A percentile compares a stretch with the other conserved stretches of the same genome.
phyloP scores from a whole-genome alignment of 345 rosid genomes.

The Euphorbia tirucalli region DNA sequence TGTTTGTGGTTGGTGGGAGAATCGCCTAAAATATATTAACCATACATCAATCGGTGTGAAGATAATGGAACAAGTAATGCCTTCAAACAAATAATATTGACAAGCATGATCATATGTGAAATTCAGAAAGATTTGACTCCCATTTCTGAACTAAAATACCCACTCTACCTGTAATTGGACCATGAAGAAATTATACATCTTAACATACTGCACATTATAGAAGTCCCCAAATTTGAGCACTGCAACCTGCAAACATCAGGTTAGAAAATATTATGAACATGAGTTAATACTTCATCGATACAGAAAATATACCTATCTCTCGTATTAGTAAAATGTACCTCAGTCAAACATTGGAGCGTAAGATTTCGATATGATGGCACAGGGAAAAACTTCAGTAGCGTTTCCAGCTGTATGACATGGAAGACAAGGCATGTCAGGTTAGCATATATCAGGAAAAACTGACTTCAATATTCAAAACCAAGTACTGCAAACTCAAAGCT shows the following conservation, averaged over 20 bases:
- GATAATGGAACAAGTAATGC: neutral
- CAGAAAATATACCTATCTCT: conserved; percentile 2
- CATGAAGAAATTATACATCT: conserved; percentile 75
- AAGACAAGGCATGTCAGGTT: conserved; percentile 6
- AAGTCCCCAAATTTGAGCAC: conserved; percentile 87
- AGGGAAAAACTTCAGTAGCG: conserved; percentile 85
- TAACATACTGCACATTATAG: conserved; percentile 74
- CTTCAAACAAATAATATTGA: neutral
- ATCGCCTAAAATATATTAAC: conserved; percentile 45
- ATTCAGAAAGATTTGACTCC: neutral
- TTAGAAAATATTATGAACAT: conserved; percentile 8
- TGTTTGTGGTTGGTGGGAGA: conserved; percentile 71
- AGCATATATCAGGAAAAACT: conserved; percentile 23
- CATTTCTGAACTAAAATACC: neutral
- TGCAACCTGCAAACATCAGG: conserved; percentile 62
- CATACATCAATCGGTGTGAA: conserved; percentile 2
- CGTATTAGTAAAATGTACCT: conserved; percentile 44
- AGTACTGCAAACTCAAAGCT: conserved; percentile 16
- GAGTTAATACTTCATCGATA: neutral
- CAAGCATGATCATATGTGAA: neutral
- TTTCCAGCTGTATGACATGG: conserved; percentile 66
- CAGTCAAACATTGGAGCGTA: conserved; percentile 92
- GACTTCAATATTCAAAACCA: neutral
- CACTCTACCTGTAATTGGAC: conserved; percentile 75
- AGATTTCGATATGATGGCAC: conserved; percentile 82